These are phyloP conservation scores for Microdochium paspali DNA, from an alignment of 2,329 filamentous ascomycete genomes.

Conservation along the genomic window DNA sequence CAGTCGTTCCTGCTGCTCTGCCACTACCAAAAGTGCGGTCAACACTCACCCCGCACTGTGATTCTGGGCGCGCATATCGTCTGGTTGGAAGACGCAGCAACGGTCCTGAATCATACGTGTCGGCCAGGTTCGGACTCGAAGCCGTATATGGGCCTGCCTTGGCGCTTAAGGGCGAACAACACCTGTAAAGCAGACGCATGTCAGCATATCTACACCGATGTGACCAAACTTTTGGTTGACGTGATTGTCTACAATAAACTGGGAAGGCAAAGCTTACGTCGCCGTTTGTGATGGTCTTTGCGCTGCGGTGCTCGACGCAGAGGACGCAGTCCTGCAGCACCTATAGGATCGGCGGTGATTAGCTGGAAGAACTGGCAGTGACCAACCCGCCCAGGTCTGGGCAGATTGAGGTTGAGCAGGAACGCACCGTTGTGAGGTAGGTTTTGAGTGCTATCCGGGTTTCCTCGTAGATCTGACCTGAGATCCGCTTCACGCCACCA, in stretches of 20 bases:
- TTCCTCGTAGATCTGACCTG: constrained; percentile 53
- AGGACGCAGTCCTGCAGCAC: constrained; percentile 39
- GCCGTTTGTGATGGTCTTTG: constrained; percentile 53
- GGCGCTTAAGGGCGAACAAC: constrained; percentile 34
- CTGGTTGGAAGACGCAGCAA: no score
- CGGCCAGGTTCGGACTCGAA: constrained; percentile 35
- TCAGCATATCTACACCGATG: no score
- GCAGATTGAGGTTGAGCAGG: background rate
- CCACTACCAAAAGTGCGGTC: no score
- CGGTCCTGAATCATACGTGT: no score
- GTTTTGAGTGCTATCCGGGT: constrained; percentile 39
- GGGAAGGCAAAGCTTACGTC: constrained; percentile 39
- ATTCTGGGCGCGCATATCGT: no score
- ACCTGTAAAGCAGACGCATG: constrained; percentile 43
- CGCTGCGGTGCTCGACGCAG: constrained; percentile 41
- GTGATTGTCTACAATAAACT: constrained; percentile 1
- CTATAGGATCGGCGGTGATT: constrained; percentile 19
- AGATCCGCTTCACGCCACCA: constrained; percentile 70
- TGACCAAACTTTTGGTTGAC: no score
- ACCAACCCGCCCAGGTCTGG: no score
- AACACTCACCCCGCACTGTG: no score
- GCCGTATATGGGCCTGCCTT: constrained; percentile 47
- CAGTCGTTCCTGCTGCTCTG: no score
- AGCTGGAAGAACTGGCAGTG: background rate
- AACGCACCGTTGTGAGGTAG: constrained; percentile 36